Evolutionary conservation across 2,329 filamentous ascomycete species (phyloP), one percentile per base, ranked within the genome.

Genomic region (Stemphylium vesicarium): DNA sequence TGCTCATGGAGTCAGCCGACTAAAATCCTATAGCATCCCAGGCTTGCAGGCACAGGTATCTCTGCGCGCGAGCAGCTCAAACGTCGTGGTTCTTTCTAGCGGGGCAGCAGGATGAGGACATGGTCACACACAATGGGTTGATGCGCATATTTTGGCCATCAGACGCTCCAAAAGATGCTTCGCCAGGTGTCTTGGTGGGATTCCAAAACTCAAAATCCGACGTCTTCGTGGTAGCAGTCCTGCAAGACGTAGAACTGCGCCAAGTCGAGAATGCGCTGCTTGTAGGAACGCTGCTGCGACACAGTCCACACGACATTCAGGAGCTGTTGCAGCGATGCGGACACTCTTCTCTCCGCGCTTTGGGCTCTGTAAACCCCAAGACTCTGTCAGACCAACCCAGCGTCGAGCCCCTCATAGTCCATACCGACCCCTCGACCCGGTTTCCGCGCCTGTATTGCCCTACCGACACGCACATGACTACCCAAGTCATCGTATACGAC

Each of bases 121-220:
- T 88, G 85, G 81, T 85, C 76, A 80, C 81, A 78, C 80, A 80
- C 69, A 84, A 95, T 91, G 93, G 91, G 72, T 83, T 98, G 81
- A 92, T 98, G 88, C 92, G 95, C 82, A 88, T 99, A 80, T 98
- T 99, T 81, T 99, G 95, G 95, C 96, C 95, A 70, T 90, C 90
- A 71, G 93, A 96, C 79, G 86, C 94, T 71, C 85, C 86, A 49
- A 84, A 83, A 79, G 87, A 91, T 70, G 83, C 85, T 50, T 84
- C 82, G 75, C 86, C 91, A 37, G 95, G 94, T 39, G 90, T 97
- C 57, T 87, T 99, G 62, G 90, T 99, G 41, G 95, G 95, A 70
- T 99, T 94, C 92, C 87, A 90, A 69, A 99, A 99, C 76, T 97
- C 94, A 33, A 88, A 89, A 42, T 81, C 92, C 47, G 95, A 99